Evolutionary conservation across 352 stramenopile genomes (phyloP).

Genomic region (Pythium aphanidermatum): DNA sequence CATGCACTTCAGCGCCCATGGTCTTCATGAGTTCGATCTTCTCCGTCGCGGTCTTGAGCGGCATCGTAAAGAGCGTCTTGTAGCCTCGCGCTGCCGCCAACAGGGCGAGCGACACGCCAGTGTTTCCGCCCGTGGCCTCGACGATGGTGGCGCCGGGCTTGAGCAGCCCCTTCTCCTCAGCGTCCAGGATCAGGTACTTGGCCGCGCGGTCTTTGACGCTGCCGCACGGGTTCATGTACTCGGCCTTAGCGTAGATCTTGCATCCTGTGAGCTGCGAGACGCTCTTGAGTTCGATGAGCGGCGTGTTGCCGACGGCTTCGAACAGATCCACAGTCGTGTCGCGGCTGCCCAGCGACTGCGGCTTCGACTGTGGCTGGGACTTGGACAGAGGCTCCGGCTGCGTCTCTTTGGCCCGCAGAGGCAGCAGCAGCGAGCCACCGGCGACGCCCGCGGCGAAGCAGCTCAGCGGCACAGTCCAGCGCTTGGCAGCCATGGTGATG

Average conservation of each 20-base stretch:
- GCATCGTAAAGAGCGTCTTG: slow-evolving; percentile 74
- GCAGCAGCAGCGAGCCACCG: slow-evolving; percentile 14
- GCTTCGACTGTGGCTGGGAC: not conserved
- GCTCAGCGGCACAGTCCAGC: slow-evolving; percentile 15
- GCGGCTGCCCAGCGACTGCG: not conserved
- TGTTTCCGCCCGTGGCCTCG: slow-evolving; percentile 89
- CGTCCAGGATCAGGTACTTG: slow-evolving; percentile 90
- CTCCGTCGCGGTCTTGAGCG: slow-evolving; percentile 53
- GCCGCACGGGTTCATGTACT: slow-evolving; percentile 90
- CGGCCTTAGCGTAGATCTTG: slow-evolving; percentile 75
- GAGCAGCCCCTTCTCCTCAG: slow-evolving; percentile 83
- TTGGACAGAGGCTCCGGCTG: not conserved
- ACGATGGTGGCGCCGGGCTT: slow-evolving; percentile 55
- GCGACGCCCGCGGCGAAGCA: slow-evolving; percentile 21
- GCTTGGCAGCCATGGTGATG: slow-evolving; percentile 5
- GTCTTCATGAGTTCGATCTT: slow-evolving; percentile 80
- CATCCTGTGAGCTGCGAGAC: slow-evolving; percentile 63
- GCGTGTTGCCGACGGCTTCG: slow-evolving; percentile 67
- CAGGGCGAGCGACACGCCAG: slow-evolving; percentile 88
- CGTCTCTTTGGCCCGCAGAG: not conserved
- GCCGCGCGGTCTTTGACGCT: slow-evolving; percentile 94
- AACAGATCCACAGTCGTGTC: slow-evolving; percentile 56
- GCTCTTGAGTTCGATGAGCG: slow-evolving; percentile 60
- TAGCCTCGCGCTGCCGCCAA: slow-evolving; percentile 84
- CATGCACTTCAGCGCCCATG: slow-evolving; percentile 58